A percentile compares a stretch with the other conserved stretches of the same genome.
Evolutionary conservation across 352 stramenopile species (phyloP).

Genomic region (Globisporangium nodosum): DNA sequence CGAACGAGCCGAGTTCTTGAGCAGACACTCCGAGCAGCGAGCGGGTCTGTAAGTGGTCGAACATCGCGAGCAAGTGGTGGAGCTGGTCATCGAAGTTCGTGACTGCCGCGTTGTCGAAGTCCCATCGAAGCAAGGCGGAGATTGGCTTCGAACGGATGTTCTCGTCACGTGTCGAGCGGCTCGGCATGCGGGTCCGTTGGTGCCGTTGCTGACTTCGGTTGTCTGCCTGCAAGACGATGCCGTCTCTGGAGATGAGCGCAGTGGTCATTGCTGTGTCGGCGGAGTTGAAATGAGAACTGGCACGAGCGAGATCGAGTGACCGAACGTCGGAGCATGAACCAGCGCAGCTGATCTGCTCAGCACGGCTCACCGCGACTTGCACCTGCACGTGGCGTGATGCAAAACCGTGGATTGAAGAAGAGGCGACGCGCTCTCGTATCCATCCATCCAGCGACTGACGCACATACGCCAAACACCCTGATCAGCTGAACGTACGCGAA

Average conservation of each 20-base stretch:
- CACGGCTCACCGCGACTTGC: background rate
- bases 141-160: background rate
- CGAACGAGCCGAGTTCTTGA: conserved; percentile 6
- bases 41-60: conserved; percentile 8
- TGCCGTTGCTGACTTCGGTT: background rate
- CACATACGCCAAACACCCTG: background rate
- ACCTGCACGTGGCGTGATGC: background rate
- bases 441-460: background rate
- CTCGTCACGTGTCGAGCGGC: background rate
- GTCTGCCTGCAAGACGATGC: background rate
- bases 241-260: background rate
- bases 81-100: conserved; percentile 8
- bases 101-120: conserved; percentile 9
- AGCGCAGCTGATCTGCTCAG: background rate
- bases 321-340: background rate
- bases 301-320: background rate
- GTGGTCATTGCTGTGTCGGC: background rate
- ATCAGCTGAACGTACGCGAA: background rate
- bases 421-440: background rate
- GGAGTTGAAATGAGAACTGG: background rate
- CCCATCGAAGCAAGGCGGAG: conserved; percentile 12
- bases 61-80: conserved; percentile 10
- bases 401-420: conserved; percentile 2
- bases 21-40: conserved; percentile 3
- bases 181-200: background rate